These are phyloP conservation scores for Penicillium macrosclerotiorum DNA, from an alignment of 495 filamentous ascomycete species.

Conservation along the genomic window DNA sequence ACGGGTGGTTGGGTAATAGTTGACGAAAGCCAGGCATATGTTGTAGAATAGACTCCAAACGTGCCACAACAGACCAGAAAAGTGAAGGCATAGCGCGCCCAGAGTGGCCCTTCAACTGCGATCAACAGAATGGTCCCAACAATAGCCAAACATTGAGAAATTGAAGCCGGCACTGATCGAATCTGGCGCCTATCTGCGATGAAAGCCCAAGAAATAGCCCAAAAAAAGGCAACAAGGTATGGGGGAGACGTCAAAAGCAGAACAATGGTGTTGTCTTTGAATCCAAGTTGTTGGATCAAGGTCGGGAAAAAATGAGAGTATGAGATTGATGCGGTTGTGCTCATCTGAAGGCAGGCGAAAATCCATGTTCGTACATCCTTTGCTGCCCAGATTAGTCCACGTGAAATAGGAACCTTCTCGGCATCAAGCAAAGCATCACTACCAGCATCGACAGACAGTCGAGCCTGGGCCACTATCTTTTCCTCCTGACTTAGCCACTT, in stretches of 20 bases:
- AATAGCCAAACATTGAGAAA: slow-evolving; percentile 7
- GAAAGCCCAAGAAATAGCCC: slow-evolving; percentile 6
- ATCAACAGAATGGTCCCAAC: slow-evolving; percentile 12
- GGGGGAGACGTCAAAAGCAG: slow-evolving; percentile 14
- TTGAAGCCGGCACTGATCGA: slow-evolving; percentile 10
- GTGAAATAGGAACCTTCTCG: slow-evolving; percentile 9
- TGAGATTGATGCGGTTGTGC: slow-evolving; percentile 12
- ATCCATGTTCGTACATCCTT: slow-evolving; percentile 12
- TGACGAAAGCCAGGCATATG: slow-evolving; percentile 17
- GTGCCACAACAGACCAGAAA: slow-evolving; percentile 14
- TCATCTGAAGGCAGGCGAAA: slow-evolving; percentile 13
- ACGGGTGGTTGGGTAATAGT: slow-evolving; percentile 13
- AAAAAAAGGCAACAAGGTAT: slow-evolving; percentile 14
- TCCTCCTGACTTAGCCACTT: slow-evolving; percentile 65
- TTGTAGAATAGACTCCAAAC: slow-evolving; percentile 13
- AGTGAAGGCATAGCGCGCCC: slow-evolving; percentile 16
- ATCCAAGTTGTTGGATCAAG: slow-evolving; percentile 16
- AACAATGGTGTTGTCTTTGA: slow-evolving; percentile 16
- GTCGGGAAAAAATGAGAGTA: slow-evolving; percentile 19
- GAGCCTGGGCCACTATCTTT: slow-evolving; percentile 57
- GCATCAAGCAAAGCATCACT: slow-evolving; percentile 49
- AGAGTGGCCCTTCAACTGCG: slow-evolving; percentile 4
- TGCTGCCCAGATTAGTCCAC: slow-evolving; percentile 8
- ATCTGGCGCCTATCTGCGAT: slow-evolving; percentile 8
- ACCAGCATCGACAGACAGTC: slow-evolving; percentile 69